Conservation (phyloP, 2,329 filamentous ascomycete genomes). For the Ophiostoma sp. region DNA sequence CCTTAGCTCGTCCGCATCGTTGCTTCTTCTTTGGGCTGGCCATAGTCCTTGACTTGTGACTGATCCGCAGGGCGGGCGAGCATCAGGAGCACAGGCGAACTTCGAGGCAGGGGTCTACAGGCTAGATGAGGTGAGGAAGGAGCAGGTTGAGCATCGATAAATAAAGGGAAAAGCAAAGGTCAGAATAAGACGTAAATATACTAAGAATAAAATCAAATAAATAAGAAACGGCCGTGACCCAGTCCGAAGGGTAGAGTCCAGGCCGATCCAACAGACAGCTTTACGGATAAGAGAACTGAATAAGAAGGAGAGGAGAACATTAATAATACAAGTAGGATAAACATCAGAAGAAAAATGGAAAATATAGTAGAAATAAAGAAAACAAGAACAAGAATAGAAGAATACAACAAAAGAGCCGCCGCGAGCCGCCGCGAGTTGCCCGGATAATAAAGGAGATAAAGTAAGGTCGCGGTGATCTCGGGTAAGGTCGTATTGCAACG, state of each 20-base stretch:
- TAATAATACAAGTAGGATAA: neutral
- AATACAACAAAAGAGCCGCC: neutral
- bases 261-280: neutral
- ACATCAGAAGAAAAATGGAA: neutral
- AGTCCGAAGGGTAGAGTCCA: neutral
- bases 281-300: neutral
- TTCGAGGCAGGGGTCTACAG: neutral
- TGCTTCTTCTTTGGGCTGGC: neutral
- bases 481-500: slow-evolving; percentile 4
- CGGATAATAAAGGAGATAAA: neutral
- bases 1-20: too few relatives aligned
- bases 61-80: slow-evolving; percentile 15
- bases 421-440: slow-evolving; percentile 7
- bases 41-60: neutral
- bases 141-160: neutral
- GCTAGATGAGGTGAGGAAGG: neutral
- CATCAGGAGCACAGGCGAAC: neutral
- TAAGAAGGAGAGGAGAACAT: neutral
- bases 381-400: neutral
- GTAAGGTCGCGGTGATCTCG: neutral
- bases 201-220: neutral
- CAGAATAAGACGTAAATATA: neutral
- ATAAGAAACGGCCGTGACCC: neutral
- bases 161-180: neutral
- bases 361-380: neutral